Percentiles rank a stretch among this genome's conserved stretches.
Evolutionary conservation across 2,329 filamentous ascomycete genomes (phyloP).

Genomic region (Ophiostoma tasmaniense): DNA sequence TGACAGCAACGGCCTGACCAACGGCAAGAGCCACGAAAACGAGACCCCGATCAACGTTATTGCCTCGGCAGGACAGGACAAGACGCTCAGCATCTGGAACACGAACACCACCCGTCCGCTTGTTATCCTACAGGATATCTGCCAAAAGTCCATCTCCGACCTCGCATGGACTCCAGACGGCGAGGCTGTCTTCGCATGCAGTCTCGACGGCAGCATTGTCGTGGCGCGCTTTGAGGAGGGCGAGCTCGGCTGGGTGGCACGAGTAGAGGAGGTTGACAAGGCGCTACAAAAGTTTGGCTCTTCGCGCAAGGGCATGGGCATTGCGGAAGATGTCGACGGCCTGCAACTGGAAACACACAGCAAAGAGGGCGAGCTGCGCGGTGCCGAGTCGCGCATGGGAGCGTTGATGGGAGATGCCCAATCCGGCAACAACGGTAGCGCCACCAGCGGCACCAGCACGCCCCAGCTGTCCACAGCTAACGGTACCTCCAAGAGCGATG

Average conservation of each 20-base stretch:
- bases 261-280: slow-evolving; percentile 82
- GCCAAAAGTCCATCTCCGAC: slow-evolving; percentile 87
- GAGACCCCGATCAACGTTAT: slow-evolving; percentile 71
- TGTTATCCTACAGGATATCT: slow-evolving; percentile 80
- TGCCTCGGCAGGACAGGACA: slow-evolving; percentile 93
- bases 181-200: slow-evolving; percentile 74
- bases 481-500: slow-evolving; percentile 24
- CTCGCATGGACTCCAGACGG: slow-evolving; percentile 91
- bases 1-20: slow-evolving; percentile 39
- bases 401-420: slow-evolving; percentile 88
- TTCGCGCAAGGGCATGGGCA: slow-evolving; percentile 77
- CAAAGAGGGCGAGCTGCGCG: slow-evolving; percentile 81
- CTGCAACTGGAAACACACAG: slow-evolving; percentile 81
- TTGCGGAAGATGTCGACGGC: slow-evolving; percentile 86
- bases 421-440: slow-evolving; percentile 28
- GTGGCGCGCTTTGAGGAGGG: slow-evolving; percentile 73
- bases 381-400: slow-evolving; percentile 91
- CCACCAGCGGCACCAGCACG: slow-evolving; percentile 28
- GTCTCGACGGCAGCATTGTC: slow-evolving; percentile 82
- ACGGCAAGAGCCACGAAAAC: slow-evolving; percentile 27
- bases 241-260: slow-evolving; percentile 83
- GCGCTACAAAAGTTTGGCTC: slow-evolving; percentile 87
- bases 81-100: slow-evolving; percentile 94
- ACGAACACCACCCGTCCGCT: slow-evolving; percentile 89
- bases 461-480: slow-evolving; percentile 3